Evolutionary conservation across 176 grass and related monocot genomes (phyloP).

Genomic region (Lolium multiflorum): DNA sequence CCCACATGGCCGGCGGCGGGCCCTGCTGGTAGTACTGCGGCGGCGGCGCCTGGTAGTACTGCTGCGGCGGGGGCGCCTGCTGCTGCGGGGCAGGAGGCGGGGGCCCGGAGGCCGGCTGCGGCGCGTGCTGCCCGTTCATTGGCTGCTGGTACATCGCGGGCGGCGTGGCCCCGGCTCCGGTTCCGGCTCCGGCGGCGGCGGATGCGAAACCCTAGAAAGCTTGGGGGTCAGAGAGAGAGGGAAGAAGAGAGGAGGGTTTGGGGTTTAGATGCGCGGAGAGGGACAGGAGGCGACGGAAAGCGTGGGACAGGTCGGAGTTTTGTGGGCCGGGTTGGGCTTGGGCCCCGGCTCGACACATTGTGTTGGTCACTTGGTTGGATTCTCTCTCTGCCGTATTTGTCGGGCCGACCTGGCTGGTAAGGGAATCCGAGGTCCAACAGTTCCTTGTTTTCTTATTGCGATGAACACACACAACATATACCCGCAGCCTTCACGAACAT

Average conservation of each 20-base stretch:
- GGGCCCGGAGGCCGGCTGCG: conserved; percentile 14
- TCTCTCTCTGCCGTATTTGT: too few species aligned
- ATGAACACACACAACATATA: too few species aligned
- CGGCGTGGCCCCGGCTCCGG: neutral
- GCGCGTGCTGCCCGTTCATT: conserved; percentile 50
- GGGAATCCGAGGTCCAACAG: too few species aligned
- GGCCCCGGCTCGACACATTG: neutral
- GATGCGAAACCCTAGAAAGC: conserved; percentile 63
- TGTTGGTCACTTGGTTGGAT: too few species aligned
- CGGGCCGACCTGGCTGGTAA: too few species aligned
- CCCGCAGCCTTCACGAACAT: too few species aligned
- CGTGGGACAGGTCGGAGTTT: neutral
- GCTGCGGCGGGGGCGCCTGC: conserved; percentile 10
- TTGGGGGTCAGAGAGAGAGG: neutral
- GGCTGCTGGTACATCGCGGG: conserved; percentile 9
- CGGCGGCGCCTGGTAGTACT: conserved; percentile 42
- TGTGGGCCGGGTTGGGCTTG: conserved; percentile 33
- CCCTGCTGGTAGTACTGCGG: conserved; percentile 49
- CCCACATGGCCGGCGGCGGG: conserved; percentile 39
- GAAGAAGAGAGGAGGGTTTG: conserved; percentile 20
- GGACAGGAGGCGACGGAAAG: conserved; percentile 9
- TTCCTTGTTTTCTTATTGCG: too few species aligned
- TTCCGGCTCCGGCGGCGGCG: neutral
- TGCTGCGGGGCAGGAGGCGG: conserved; percentile 43
- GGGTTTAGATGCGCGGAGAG: conserved; percentile 36